Evolutionary conservation across 768 basidiomycete genomes (phyloP).

Genomic region (Termitomyces eurrhizus): DNA sequence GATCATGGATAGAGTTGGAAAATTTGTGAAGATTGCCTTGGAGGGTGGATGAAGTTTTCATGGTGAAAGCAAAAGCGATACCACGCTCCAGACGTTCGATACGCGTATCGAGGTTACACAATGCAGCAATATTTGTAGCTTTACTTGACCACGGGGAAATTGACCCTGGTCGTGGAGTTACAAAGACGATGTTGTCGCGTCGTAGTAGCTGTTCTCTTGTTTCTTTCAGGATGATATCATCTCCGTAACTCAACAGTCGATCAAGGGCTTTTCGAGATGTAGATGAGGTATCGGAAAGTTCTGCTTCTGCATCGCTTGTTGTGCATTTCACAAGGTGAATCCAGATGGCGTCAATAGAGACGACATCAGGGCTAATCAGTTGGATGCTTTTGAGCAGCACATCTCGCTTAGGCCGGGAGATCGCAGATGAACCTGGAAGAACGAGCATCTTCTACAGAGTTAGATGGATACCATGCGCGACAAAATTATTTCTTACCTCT

Average conservation of each 20-base stretch:
- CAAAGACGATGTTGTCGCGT: constrained; percentile 52
- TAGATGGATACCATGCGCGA: neutral
- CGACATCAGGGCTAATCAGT: constrained; percentile 43
- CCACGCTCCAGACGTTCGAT: constrained; percentile 89
- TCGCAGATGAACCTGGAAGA: constrained; percentile 70
- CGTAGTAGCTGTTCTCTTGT: constrained; percentile 36
- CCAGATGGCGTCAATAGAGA: constrained; percentile 77
- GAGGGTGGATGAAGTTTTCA: constrained; percentile 38
- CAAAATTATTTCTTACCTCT: neutral
- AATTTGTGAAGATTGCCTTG: constrained; percentile 48
- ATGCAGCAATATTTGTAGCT: constrained; percentile 88
- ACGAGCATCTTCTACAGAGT: constrained; percentile 57
- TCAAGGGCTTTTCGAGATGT: constrained; percentile 51
- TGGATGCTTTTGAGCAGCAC: constrained; percentile 62
- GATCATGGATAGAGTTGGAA: constrained; percentile 80
- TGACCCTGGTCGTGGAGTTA: constrained; percentile 83
- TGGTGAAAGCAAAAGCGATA: constrained; percentile 56
- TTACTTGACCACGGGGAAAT: constrained; percentile 99
- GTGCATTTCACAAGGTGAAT: constrained; percentile 78
- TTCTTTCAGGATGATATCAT: constrained; percentile 51
- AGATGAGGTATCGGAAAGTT: constrained; percentile 44
- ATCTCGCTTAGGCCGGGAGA: constrained; percentile 69
- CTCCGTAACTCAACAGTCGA: constrained; percentile 81
- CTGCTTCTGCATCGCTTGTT: constrained; percentile 37
- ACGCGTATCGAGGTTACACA: constrained; percentile 75